Evolutionary conservation across 192 early-diverging fungal genomes (phyloP).

Genomic region (Powellomyces hirtus): DNA sequence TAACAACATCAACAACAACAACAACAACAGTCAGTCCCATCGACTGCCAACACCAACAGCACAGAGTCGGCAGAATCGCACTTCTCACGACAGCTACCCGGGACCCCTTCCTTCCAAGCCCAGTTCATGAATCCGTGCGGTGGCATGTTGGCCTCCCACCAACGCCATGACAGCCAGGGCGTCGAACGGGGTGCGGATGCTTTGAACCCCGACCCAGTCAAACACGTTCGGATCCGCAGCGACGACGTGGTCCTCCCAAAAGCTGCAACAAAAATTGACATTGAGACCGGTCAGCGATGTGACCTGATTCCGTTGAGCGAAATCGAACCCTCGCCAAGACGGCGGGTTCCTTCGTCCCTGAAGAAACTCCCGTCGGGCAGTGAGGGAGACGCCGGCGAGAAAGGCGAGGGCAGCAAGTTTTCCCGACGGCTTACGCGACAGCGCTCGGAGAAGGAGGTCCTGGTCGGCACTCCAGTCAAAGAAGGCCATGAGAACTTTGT

Average conservation of each 20-base stretch:
- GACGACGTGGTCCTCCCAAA: too few species aligned
- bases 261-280: too few species aligned
- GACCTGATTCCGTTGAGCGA: constrained; percentile 24
- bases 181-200: too few species aligned
- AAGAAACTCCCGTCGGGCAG: constrained; percentile 7
- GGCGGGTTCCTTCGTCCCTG: constrained; percentile 1
- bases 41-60: too few species aligned
- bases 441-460: constrained; percentile 40
- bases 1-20: too few species aligned
- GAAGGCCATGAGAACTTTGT: constrained; percentile 96
- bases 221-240: too few species aligned
- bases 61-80: too few species aligned
- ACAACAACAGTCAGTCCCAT: too few species aligned
- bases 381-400: background rate
- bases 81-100: too few species aligned
- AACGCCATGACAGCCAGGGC: constrained; percentile 24
- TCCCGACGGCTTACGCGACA: constrained; percentile 22
- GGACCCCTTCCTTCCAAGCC: too few species aligned
- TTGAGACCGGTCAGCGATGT: too few species aligned
- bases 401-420: constrained; percentile 1
- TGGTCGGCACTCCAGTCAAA: constrained; percentile 82
- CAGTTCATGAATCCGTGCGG: constrained; percentile 36
- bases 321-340: constrained; percentile 9
- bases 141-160: constrained; percentile 11
- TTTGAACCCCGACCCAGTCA: too few species aligned